These are phyloP conservation scores for Chlorella sp. DNA, from an alignment of 139 green algal species.

Conservation along the genomic window DNA sequence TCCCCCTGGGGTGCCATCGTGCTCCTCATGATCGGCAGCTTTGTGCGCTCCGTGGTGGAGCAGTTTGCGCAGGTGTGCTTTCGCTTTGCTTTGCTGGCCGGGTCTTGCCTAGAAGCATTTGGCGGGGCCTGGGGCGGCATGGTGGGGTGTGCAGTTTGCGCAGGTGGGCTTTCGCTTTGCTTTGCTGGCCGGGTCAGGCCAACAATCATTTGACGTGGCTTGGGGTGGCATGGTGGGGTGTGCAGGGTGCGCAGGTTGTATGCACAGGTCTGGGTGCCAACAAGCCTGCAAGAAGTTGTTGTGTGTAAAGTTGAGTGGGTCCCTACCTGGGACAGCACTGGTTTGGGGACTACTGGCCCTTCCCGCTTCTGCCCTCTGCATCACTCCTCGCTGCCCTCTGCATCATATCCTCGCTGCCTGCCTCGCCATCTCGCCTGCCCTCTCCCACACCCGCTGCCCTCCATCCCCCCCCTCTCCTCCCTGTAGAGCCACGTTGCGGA, in stretches of 20 bases:
- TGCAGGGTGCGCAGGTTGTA: conserved; percentile 73
- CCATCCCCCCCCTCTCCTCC: background rate
- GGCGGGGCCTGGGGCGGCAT: background rate
- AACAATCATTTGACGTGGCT: background rate
- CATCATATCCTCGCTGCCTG: background rate
- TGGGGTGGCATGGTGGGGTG: background rate
- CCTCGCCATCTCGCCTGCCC: no score
- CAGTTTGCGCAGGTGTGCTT: conserved; percentile 69
- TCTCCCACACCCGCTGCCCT: background rate
- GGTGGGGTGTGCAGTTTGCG: conserved; percentile 60
- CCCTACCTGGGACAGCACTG: no score
- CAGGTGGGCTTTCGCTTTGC: conserved; percentile 39
- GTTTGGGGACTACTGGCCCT: no score
- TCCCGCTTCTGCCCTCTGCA: no score
- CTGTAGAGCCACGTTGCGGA: conserved; percentile 31
- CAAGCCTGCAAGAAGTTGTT: no score
- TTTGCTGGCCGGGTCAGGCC: no score
- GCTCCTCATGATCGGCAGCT: conserved; percentile 60
- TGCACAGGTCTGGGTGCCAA: no score
- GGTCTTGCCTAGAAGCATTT: no score
- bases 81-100: background rate
- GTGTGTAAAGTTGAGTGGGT: no score
- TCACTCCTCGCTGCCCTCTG: no score
- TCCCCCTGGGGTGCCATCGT: conserved; percentile 49
- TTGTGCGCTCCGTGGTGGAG: conserved; percentile 66